These are phyloP conservation scores for Cryphonectria japonica DNA, from an alignment of 2,329 filamentous ascomycete genomes.

Conservation along the genomic window DNA sequence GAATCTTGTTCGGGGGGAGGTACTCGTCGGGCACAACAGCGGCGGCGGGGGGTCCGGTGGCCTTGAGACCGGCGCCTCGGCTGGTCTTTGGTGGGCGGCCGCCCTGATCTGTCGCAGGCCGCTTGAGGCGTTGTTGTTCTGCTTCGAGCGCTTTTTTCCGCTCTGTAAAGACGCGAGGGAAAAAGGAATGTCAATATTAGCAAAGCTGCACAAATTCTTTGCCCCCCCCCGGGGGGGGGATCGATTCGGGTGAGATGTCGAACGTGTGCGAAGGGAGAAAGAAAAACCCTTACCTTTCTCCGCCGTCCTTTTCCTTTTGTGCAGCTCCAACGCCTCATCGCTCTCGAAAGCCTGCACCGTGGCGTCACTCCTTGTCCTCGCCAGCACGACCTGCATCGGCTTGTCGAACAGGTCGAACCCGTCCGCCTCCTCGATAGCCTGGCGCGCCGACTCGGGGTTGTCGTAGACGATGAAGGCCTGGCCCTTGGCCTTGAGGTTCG, in stretches of 20 bases:
- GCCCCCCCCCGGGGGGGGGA: no score
- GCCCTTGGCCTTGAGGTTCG: conserved; percentile 87
- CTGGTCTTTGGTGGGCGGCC: conserved; percentile 69
- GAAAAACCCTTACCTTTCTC: conserved; percentile 73
- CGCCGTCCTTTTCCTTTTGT: conserved; percentile 81
- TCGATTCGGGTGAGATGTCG: background rate
- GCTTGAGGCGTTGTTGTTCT: conserved; percentile 76
- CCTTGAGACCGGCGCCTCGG: conserved; percentile 76
- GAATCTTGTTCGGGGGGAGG: conserved; percentile 93
- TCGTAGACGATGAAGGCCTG: conserved; percentile 97
- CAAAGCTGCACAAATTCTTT: conserved; percentile 3
- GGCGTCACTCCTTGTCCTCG: conserved; percentile 83
- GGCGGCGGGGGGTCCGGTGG: conserved; percentile 67
- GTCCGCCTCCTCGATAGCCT: conserved; percentile 85
- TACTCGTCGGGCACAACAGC: conserved; percentile 95
- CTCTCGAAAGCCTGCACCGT: conserved; percentile 76
- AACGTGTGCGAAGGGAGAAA: background rate
- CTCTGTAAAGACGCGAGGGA: conserved; percentile 43
- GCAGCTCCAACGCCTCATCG: conserved; percentile 80
- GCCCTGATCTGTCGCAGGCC: conserved; percentile 52
- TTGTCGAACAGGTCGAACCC: conserved; percentile 94
- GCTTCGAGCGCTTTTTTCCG: conserved; percentile 83
- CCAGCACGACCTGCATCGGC: conserved; percentile 82
- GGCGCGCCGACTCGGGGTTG: conserved; percentile 72
- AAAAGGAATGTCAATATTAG: background rate